Evolutionary conservation across 1,139 yeast genomes (phyloP).

Genomic region (Debaryomyces sp.): DNA sequence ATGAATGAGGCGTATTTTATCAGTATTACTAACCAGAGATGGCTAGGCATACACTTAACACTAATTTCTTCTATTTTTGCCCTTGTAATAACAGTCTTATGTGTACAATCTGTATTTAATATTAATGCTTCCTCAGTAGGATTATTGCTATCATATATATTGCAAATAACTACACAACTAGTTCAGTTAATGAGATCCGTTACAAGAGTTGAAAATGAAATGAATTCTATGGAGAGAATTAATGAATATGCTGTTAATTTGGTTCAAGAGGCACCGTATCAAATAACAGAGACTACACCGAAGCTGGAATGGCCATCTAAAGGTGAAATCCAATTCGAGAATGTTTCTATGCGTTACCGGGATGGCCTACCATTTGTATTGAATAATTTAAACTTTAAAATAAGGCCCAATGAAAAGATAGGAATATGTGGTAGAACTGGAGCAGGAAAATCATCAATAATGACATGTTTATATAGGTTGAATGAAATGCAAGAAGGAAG

Average conservation of each 20-base stretch:
- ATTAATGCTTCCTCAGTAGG: constrained; percentile 73
- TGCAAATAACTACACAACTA: constrained; percentile 53
- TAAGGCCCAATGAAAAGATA: constrained; percentile 61
- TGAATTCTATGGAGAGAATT: constrained; percentile 84
- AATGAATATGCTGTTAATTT: constrained; percentile 61
- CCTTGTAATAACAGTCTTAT: constrained; percentile 56
- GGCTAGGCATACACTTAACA: constrained; percentile 76
- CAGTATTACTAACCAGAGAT: constrained; percentile 73
- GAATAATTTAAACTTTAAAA: constrained; percentile 50
- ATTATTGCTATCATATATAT: constrained; percentile 63
- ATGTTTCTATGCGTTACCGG: constrained; percentile 70
- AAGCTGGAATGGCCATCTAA: constrained; percentile 48
- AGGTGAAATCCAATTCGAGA: constrained; percentile 56
- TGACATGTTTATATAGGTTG: constrained; percentile 65
- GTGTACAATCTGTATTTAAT: constrained; percentile 65
- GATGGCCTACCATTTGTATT: constrained; percentile 76
- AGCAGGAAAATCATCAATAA: constrained; percentile 75
- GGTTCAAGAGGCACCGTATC: constrained; percentile 46
- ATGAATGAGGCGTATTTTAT: constrained; percentile 78
- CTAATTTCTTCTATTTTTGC: constrained; percentile 52
- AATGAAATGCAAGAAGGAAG: constrained; percentile 56
- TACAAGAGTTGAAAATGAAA: constrained; percentile 79
- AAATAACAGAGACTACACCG: constrained; percentile 58
- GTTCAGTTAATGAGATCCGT: constrained; percentile 54
- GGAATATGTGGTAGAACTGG: constrained; percentile 85